These are phyloP conservation scores for Diphasiastrum complanatum DNA, from an alignment of 83 land plant species.

Conservation along the genomic window DNA sequence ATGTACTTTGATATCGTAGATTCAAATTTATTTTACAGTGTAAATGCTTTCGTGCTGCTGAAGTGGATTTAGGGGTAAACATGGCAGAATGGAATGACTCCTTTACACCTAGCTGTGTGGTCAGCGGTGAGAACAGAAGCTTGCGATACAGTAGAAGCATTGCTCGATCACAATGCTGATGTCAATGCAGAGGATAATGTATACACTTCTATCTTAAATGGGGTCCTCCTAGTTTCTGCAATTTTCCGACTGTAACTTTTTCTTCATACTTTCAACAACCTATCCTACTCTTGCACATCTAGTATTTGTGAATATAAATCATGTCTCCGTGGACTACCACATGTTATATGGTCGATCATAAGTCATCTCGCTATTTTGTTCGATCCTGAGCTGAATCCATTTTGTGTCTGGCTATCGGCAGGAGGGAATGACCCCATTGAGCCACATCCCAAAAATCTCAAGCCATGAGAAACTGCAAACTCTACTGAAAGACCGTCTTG, in stretches of 20 bases:
- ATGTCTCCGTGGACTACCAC: no score
- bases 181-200: slow-evolving; percentile 73
- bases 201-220: no score
- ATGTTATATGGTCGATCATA: no score
- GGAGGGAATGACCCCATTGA: slow-evolving; percentile 75
- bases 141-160: slow-evolving; percentile 48
- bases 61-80: not conserved
- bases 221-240: no score
- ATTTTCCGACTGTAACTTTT: no score
- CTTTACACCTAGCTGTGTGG: slow-evolving; percentile 90
- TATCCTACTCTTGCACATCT: not conserved
- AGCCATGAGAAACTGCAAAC: slow-evolving; percentile 53
- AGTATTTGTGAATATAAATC: not conserved
- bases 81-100: slow-evolving; percentile 93
- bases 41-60: not conserved
- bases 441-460: slow-evolving; percentile 65
- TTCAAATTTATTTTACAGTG: not conserved
- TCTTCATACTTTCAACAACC: not conserved
- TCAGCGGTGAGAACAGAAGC: slow-evolving; percentile 48
- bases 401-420: slow-evolving; percentile 9
- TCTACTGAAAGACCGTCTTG: slow-evolving; percentile 43
- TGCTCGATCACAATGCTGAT: slow-evolving; percentile 70
- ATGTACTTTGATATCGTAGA: not conserved
- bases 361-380: not conserved
- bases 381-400: not conserved